Evolutionary conservation across 192 early-diverging fungal species (phyloP).

Genomic region (Gryganskiella cystojenkinii): DNA sequence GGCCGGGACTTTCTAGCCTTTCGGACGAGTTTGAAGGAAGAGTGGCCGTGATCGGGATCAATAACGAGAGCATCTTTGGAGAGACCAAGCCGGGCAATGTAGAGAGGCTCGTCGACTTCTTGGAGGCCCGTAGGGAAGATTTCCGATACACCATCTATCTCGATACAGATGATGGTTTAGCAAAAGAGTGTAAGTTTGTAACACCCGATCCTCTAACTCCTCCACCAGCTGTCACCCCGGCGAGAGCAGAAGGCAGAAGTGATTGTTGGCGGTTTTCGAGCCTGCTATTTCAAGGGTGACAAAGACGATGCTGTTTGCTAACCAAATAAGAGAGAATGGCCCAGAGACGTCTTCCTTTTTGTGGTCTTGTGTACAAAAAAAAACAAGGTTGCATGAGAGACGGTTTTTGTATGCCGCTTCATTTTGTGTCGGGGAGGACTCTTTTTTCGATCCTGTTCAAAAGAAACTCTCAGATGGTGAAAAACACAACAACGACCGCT

Average conservation of each 20-base stretch:
- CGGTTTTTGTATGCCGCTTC: too few relatives aligned
- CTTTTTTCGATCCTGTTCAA: too few relatives aligned
- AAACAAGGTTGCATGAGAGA: too few relatives aligned
- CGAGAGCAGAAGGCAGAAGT: too few relatives aligned
- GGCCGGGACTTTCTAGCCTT: conserved; percentile 37
- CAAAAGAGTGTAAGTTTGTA: conserved; percentile 38
- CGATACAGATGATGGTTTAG: conserved; percentile 38
- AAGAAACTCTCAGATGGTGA: neutral
- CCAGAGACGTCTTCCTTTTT: too few relatives aligned
- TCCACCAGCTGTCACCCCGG: too few relatives aligned
- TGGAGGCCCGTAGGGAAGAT: conserved; percentile 17
- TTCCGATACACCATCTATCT: conserved; percentile 42
- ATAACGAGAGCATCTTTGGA: conserved; percentile 48
- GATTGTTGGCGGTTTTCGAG: too few relatives aligned
- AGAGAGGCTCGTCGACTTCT: conserved; percentile 13
- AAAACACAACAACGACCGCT: neutral
- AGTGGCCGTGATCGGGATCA: conserved; percentile 37
- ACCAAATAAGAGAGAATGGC: too few relatives aligned
- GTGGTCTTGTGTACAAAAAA: too few relatives aligned
- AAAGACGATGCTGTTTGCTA: too few relatives aligned
- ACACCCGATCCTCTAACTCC: too few relatives aligned
- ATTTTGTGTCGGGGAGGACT: neutral
- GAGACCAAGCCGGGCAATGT: conserved; percentile 13
- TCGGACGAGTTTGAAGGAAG: conserved; percentile 30
- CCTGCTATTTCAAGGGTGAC: too few relatives aligned